Evolutionary conservation across 345 rosid species (phyloP).

Genomic region (Chamaenerion angustifolium): DNA sequence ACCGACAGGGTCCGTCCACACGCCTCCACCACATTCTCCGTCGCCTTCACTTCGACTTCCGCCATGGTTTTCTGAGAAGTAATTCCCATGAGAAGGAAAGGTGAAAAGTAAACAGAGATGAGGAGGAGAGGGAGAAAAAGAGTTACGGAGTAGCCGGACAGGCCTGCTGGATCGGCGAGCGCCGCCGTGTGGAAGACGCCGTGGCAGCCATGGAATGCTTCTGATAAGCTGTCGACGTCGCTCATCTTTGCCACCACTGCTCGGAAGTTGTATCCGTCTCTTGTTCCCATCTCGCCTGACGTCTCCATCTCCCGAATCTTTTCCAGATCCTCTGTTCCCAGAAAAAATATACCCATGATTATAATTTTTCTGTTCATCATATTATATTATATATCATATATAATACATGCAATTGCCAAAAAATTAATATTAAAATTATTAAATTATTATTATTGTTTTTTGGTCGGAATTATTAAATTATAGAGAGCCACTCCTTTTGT

Average conservation of each 20-base stretch:
- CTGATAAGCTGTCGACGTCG: constrained; percentile 30
- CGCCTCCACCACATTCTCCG: constrained; percentile 66
- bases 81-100: not conserved
- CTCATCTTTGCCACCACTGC: constrained; percentile 44
- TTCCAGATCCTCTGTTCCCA: constrained; percentile 35
- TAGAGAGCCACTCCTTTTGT: too few relatives aligned
- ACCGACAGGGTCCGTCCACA: constrained; percentile 63
- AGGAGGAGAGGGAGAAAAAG: not conserved
- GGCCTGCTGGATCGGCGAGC: constrained; percentile 68
- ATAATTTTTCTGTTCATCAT: not conserved
- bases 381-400: too few relatives aligned
- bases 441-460: too few relatives aligned
- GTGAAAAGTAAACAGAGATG: not conserved
- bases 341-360: not conserved
- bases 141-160: constrained; percentile 84
- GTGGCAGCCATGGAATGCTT: constrained; percentile 67
- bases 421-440: too few relatives aligned
- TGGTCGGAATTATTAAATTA: too few relatives aligned
- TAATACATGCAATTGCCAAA: too few relatives aligned
- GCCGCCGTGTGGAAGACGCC: constrained; percentile 81
- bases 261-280: constrained; percentile 7
- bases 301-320: constrained; percentile 37
- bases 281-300: constrained; percentile 25
- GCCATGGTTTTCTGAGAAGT: constrained; percentile 45
- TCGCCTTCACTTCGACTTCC: constrained; percentile 51